Evolutionary conservation across 441 rosid species (phyloP), one percentile per base, ranked within the genome.

Genomic region (Aleurites moluccanus): DNA sequence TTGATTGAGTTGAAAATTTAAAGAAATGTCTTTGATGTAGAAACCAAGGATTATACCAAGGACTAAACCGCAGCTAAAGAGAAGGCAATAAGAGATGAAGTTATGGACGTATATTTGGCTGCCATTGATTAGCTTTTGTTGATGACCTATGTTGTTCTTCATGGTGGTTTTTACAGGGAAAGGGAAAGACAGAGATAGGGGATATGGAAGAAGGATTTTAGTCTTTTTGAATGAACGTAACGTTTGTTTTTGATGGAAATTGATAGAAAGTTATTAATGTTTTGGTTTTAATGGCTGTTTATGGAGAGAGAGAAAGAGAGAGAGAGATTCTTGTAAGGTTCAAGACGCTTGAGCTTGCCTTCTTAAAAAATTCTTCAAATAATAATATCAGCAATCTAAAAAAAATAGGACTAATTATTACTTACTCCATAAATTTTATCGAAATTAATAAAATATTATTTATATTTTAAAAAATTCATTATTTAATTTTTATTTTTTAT

Each of bases 21-120:
- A 73, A 21, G 93, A 83, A 55, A 83, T 62, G 72, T 83, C 79
- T 64, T 84, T 73, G 28, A 86, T 73, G 71, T 82, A 86, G 57
- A 84, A 86, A 73, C 88, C 82, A 28, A 89, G 78, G 25, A 87
- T 72, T 50, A 92, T 55, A 4, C 93, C 97, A 1, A 88, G 18
- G 69, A 79, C 75, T 4, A 92, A 28, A 1, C 95, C 95, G 35
- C 84, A 81, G 16, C 79, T 78, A 23, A 92, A 89, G 63, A 87
- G 67, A 47, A 89, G 25, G 25, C 84, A 67, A 80, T 68, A 81
- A 21, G 84, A 81, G 69, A 94, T 70, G 66, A 86, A 74, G 65
- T 35, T 64, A 1, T 80, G 88, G 40, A 82, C 78, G 57, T 82
- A 78, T 55, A 65, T 45, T 15, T 70, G 84, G 62, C n/a, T 1